Percentiles rank a stretch among this genome's conserved stretches.
Evolutionary conservation across 1,284 basidiomycete species (phyloP).

Genomic region (Dichomitus squalens): DNA sequence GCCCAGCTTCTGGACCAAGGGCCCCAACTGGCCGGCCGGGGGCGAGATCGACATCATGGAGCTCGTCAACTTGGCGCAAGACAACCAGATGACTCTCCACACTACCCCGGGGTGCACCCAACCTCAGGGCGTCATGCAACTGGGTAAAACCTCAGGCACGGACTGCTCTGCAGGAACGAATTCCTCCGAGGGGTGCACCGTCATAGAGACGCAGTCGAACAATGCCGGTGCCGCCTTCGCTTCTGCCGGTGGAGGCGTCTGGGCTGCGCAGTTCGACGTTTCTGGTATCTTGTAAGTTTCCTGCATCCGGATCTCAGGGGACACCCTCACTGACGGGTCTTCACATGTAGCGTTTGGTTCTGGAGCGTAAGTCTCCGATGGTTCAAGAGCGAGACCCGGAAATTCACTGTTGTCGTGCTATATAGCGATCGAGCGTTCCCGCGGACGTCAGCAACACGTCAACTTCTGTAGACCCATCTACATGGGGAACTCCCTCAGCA

Average conservation of each 20-base stretch:
- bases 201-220: conserved; percentile 33
- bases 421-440: conserved; percentile 29
- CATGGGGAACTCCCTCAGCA: conserved; percentile 63
- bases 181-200: conserved; percentile 38
- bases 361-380: conserved; percentile 47
- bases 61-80: conserved; percentile 40
- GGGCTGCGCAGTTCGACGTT: conserved; percentile 62
- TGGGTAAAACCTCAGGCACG: conserved; percentile 35
- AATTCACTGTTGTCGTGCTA: not conserved
- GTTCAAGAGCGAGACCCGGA: conserved; percentile 33
- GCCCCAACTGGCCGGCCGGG: conserved; percentile 52
- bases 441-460: conserved; percentile 25
- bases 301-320: conserved; percentile 6
- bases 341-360: conserved; percentile 61
- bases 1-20: conserved; percentile 60
- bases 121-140: conserved; percentile 36
- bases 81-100: conserved; percentile 52
- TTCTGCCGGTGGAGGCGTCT: conserved; percentile 64
- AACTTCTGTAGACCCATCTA: conserved; percentile 47
- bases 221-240: conserved; percentile 59
- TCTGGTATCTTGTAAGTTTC: conserved; percentile 39
- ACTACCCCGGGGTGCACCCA: conserved; percentile 39
- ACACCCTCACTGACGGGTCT: not conserved
- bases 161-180: conserved; percentile 56
- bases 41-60: conserved; percentile 65